Evolutionary conservation across 495 filamentous ascomycete genomes (phyloP), one percentile per base, ranked within the genome.

Genomic region (Tuber microsphaerosporum): DNA sequence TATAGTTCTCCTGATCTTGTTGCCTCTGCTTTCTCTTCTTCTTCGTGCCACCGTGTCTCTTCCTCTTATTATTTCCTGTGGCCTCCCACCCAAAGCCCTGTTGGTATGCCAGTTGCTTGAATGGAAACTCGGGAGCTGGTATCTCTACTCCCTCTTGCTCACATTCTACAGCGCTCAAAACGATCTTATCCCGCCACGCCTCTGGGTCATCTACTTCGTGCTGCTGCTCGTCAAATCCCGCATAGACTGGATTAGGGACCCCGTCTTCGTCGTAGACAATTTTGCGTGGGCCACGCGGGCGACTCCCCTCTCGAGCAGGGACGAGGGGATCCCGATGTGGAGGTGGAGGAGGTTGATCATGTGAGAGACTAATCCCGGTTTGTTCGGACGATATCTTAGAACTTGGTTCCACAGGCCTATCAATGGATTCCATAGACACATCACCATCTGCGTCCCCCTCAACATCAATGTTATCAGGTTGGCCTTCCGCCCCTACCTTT

Each of bases 71-170:
- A n/a, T 83, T 85, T 2, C 84, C 84, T 56, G 86, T 84, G 14
- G 80, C 84, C 37, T 82, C 80, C 56, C 56, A 31, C 26, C 56
- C 26, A 19, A 65, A 65, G 37, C 83, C 80, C 12, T 82, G 75
- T 31, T 84, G 84, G 69, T 84, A 86, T 5, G 83, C 80, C 10
- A 79, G 45, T 16, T 88, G 82, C 70, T 86, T 84, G 10, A 98
- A 99, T 0, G 95, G 95, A 81, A 97, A 98, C 4, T 92, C 92
- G 0, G 95, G 94, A 34, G 90, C 87, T 74, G 88, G 93, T 45
- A 97, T 86, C 74, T 89, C 84, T 71, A 94, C 85, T n/a, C 89
- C 89, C 37, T 93, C 89, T 71, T 90, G 84, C 76, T 91, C 88
- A 83, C 95, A 97, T 82, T 99, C 95, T 17, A 93, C 91, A 69